A percentile compares a stretch with the other conserved stretches of the same genome.
Conservation (phyloP, 805 yeast genomes). For the Ogataea pilisensis region DNA sequence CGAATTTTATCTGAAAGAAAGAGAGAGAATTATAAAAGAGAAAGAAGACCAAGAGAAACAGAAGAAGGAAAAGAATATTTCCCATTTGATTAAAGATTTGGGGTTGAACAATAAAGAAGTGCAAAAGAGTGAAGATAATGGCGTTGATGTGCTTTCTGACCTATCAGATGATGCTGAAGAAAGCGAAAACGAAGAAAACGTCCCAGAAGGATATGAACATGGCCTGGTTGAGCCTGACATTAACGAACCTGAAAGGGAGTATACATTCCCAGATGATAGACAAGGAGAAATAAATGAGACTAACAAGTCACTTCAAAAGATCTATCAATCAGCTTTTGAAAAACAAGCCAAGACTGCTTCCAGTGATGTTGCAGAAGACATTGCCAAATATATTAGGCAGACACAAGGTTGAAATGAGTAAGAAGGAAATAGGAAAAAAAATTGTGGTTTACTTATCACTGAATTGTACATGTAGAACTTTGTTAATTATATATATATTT, state of each 20-base stretch:
- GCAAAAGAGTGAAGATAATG: slow-evolving; percentile 24
- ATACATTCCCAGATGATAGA: slow-evolving; percentile 64
- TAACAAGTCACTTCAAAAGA: slow-evolving; percentile 52
- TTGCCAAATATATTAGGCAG: slow-evolving; percentile 55
- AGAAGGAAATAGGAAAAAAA: no score
- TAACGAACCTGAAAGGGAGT: slow-evolving; percentile 49
- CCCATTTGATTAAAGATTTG: slow-evolving; percentile 78
- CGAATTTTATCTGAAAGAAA: slow-evolving; percentile 75
- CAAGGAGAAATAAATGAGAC: slow-evolving; percentile 53
- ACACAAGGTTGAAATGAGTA: slow-evolving; percentile 21
- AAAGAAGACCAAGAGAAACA: slow-evolving; percentile 72
- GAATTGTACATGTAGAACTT: no score
- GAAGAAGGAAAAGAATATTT: slow-evolving; percentile 66
- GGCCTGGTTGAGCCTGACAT: slow-evolving; percentile 43
- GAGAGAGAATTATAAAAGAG: slow-evolving; percentile 73
- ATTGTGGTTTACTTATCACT: no score
- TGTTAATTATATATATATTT: no score
- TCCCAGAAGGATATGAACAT: slow-evolving; percentile 29
- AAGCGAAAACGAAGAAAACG: slow-evolving; percentile 50
- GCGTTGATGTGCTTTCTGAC: slow-evolving; percentile 50
- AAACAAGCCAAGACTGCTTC: slow-evolving; percentile 56
- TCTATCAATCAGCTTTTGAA: slow-evolving; percentile 73
- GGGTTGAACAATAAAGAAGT: slow-evolving; percentile 50
- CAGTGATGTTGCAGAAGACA: slow-evolving; percentile 65
- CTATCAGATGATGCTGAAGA: slow-evolving; percentile 40